phyloP scores from a whole-genome alignment of 306 rosid genomes.

The Cicer arietinum region DNA sequence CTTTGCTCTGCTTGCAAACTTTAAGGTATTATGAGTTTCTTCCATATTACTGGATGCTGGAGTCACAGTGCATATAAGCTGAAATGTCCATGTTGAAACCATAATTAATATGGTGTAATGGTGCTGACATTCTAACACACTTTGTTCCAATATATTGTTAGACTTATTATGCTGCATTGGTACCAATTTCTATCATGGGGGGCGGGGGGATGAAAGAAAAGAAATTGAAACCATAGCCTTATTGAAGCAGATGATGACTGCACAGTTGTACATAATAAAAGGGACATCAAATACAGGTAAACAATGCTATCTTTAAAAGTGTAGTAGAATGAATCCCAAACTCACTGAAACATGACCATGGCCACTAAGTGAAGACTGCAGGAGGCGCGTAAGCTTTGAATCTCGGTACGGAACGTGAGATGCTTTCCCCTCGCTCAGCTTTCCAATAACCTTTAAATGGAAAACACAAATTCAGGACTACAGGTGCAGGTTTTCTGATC shows the following conservation, averaged over 20 bases:
- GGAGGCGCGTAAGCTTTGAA: slow-evolving; percentile 98
- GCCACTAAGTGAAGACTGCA: slow-evolving; percentile 94
- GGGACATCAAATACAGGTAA: slow-evolving; percentile 22
- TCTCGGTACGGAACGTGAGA: slow-evolving; percentile 98
- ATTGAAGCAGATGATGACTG: slow-evolving; percentile 13
- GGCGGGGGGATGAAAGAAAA: background rate
- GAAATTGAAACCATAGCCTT: slow-evolving; percentile 7
- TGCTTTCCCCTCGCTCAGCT: slow-evolving; percentile 98
- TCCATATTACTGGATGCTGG: slow-evolving; percentile 99
- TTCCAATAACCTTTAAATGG: slow-evolving; percentile 91
- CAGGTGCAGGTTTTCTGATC: slow-evolving; percentile 13
- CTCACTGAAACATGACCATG: slow-evolving; percentile 99
- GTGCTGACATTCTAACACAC: slow-evolving; percentile 27
- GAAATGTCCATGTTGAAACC: slow-evolving; percentile 47
- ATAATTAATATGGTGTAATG: slow-evolving; percentile 37
- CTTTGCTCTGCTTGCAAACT: slow-evolving; percentile 98
- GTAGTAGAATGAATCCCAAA: slow-evolving; percentile 42
- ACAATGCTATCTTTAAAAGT: slow-evolving; percentile 29
- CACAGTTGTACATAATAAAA: slow-evolving; percentile 16
- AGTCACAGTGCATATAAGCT: slow-evolving; percentile 98
- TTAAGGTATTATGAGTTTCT: slow-evolving; percentile 99
- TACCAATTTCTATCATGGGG: too few relatives aligned
- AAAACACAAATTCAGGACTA: slow-evolving; percentile 51
- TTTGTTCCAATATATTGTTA: slow-evolving; percentile 5
- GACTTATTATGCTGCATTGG: too few relatives aligned